Base-by-base conservation (phyloP, 164 flowering plant species). In the Vitis labrusca region DNA sequence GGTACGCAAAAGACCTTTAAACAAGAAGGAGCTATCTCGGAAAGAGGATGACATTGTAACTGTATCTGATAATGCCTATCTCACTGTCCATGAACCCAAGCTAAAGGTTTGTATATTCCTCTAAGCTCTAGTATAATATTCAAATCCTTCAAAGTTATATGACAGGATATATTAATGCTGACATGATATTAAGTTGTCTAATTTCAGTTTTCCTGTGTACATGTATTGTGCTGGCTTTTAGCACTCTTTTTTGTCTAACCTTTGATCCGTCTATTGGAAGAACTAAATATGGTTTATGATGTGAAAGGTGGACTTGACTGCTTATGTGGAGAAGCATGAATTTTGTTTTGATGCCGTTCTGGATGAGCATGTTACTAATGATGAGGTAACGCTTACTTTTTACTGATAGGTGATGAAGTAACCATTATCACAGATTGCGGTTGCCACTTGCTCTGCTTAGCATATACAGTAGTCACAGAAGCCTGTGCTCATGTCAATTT, bases 331-430 rank as follows among this genome's bases (percentile, higher is more conserved):
- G 83, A 91, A 89, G 80, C 98, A 95, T 76, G 99, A 95, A 67
- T 95, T 95, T 71, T 89, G 94, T 82, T 95, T 95, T 76, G 99
- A 95, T 86, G 99, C 99, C 75, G 98, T 95, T 69, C 76, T 95
- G 48, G 83, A 89, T 85, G 93, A 95, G 82, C 68, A 83, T 64
- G 99, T 95, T 11, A 76, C 88, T 8, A 95, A 95, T 85, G 97
- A 95, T 71, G 98, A 93, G 97, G 99, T 93, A 85, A 44, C 2
- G 2, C 27, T 23, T 23, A 23, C 27, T 23, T 23, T 23, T 23
- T 23, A 23, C 27, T 23, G 27, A 23, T 23, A 23, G 27, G 27
- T 23, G 27, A 23, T 23, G 27, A 23, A 23, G 27, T 23, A 23
- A 23, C 12, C 13, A 14, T 32, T 72, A 11, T 2, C 1, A 13